Evolutionary conservation across 441 rosid species (phyloP).

Genomic region (Jatropha podagrica): DNA sequence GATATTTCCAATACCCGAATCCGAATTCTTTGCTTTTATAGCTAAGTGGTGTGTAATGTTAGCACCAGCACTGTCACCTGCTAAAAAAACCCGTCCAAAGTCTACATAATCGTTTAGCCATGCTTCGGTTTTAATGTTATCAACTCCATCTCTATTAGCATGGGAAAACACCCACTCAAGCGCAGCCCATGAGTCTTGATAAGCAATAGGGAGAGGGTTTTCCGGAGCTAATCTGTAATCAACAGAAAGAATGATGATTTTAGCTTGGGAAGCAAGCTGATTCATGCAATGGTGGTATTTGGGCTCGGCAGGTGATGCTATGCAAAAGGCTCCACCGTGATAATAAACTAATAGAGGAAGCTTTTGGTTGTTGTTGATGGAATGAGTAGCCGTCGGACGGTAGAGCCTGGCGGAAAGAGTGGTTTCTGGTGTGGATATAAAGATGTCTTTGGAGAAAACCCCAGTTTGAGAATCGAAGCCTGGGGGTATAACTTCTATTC

Average conservation of each 20-base stretch:
- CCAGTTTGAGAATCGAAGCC: slow-evolving; percentile 58
- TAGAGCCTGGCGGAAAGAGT: slow-evolving; percentile 57
- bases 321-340: slow-evolving; percentile 79
- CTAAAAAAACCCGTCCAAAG: slow-evolving; percentile 44
- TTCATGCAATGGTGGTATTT: slow-evolving; percentile 60
- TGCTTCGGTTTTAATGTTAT: slow-evolving; percentile 25
- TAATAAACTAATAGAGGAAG: slow-evolving; percentile 69
- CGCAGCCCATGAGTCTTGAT: slow-evolving; percentile 67
- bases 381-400: slow-evolving; percentile 32
- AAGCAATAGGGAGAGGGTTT: slow-evolving; percentile 63
- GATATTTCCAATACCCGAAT: slow-evolving; percentile 25
- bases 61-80: slow-evolving; percentile 74
- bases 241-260: slow-evolving; percentile 53
- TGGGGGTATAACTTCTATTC: slow-evolving; percentile 46
- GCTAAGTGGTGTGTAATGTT: slow-evolving; percentile 68
- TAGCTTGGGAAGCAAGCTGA: slow-evolving; percentile 51
- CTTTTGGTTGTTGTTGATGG: slow-evolving; percentile 25
- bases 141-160: not conserved
- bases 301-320: slow-evolving; percentile 53
- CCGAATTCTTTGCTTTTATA: slow-evolving; percentile 32
- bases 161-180: slow-evolving; percentile 41
- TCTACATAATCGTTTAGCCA: slow-evolving; percentile 57
- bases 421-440: slow-evolving; percentile 37
- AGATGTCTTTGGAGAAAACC: slow-evolving; percentile 64
- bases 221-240: slow-evolving; percentile 73